A percentile compares a stretch with the other conserved stretches of the same genome.
phyloP scores from a whole-genome alignment of 1,284 basidiomycete genomes.

The Austropuccinia psidii region DNA sequence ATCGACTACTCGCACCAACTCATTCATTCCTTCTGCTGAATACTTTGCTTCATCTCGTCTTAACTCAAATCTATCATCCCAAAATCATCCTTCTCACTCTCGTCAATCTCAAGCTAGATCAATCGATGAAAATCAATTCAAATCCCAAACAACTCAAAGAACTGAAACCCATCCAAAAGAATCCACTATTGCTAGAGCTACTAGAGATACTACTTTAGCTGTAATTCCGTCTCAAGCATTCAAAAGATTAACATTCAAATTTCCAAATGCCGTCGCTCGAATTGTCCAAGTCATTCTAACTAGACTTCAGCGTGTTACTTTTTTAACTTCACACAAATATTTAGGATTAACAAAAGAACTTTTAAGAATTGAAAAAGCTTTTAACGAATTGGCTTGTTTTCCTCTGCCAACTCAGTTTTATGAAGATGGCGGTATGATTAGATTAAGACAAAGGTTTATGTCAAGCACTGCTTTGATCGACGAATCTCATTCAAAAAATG shows the following conservation, averaged over 20 bases:
- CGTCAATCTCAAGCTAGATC: neutral
- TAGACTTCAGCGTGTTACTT: conserved; percentile 91
- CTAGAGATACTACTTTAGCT: conserved; percentile 89
- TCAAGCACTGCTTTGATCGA: conserved; percentile 42
- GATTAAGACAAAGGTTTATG: conserved; percentile 70
- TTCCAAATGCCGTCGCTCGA: conserved; percentile 91
- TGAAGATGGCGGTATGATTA: conserved; percentile 81
- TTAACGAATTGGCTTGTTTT: conserved; percentile 93
- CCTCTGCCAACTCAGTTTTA: conserved; percentile 87
- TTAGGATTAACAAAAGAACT: conserved; percentile 92
- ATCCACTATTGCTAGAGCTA: conserved; percentile 69
- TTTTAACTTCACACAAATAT: conserved; percentile 88
- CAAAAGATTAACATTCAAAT: conserved; percentile 77
- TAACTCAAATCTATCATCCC: neutral
- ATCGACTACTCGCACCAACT: no score
- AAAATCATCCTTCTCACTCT: neutral
- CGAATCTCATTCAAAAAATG: conserved; percentile 36
- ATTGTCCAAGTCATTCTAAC: conserved; percentile 97
- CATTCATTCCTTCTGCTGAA: no score
- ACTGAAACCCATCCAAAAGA: conserved; percentile 37
- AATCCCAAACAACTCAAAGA: no score
- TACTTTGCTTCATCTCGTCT: no score
- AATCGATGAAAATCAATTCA: neutral
- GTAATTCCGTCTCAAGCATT: conserved; percentile 98
- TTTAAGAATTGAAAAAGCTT: conserved; percentile 87